Evolutionary conservation across 106 monocot species (phyloP).

Genomic region (Iris macrosiphon): DNA sequence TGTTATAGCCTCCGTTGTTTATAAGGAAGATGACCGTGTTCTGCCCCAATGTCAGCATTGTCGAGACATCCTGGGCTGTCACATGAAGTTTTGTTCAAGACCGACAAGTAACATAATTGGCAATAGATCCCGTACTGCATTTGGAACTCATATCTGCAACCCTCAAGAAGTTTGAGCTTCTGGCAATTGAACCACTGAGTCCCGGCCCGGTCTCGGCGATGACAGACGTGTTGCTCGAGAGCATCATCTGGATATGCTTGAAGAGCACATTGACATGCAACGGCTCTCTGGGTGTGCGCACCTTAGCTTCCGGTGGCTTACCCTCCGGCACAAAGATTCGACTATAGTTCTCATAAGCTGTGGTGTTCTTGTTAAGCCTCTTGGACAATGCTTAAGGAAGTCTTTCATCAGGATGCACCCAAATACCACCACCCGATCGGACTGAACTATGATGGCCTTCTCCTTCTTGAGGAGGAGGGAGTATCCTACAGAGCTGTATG

Average conservation of each 20-base stretch:
- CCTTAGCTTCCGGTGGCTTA: not conserved
- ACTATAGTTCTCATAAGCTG: slow-evolving; percentile 14
- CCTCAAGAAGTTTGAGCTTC: slow-evolving; percentile 19
- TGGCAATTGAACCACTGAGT: slow-evolving; percentile 23
- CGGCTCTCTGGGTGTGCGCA: slow-evolving; percentile 10
- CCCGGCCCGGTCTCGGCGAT: slow-evolving; percentile 19
- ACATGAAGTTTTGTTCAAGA: slow-evolving; percentile 1
- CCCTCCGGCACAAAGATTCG: slow-evolving; percentile 17
- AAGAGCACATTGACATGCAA: slow-evolving; percentile 19
- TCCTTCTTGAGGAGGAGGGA: slow-evolving; percentile 22
- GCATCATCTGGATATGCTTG: slow-evolving; percentile 14
- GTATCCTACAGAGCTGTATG: slow-evolving; percentile 26
- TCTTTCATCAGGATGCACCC: slow-evolving; percentile 22
- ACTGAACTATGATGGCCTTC: slow-evolving; percentile 14
- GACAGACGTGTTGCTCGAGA: slow-evolving; percentile 4
- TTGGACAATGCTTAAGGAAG: slow-evolving; percentile 12
- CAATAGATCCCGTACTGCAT: slow-evolving; percentile 24
- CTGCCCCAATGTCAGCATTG: slow-evolving; percentile 11
- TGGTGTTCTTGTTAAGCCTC: slow-evolving; percentile 16
- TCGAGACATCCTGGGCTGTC: slow-evolving; percentile 17
- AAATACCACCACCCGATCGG: slow-evolving; percentile 12
- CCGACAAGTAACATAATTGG: slow-evolving; percentile 27
- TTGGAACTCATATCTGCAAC: slow-evolving; percentile 19
- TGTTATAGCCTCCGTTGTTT: slow-evolving; percentile 20
- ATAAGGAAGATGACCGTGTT: slow-evolving; percentile 21